Evolutionary conservation across 1,284 basidiomycete genomes (phyloP), one percentile per base, ranked within the genome.

Genomic region (Ceraceosorus bombacis): DNA sequence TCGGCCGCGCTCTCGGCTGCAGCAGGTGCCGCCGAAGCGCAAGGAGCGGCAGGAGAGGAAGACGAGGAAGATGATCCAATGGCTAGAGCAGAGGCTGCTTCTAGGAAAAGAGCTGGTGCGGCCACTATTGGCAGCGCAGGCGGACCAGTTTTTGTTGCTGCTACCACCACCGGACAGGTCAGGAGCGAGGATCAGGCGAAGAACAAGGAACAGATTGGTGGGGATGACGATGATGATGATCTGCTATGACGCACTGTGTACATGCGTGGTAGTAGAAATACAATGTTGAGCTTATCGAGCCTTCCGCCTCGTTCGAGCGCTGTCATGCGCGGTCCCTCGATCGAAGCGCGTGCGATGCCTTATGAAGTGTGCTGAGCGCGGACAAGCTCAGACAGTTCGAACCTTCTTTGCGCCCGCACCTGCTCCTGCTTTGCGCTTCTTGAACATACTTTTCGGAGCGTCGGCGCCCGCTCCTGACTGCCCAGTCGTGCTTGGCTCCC

Each of bases 11-110:
- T 50, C 55, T 55, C 9, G 65, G 55, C 65, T 41, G 59, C 55
- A 41, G 55, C 57, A 50, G 63, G 55, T 17, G 38, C 55, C 38
- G 64, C 74, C 70, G 73, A 67, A 49, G 77, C 72, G 50, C 74
- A 67, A 58, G 72, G 73, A 5, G 77, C 72, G 5, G 76, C 72
- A 36, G 66, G 62, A 1, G 77, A 74, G 4, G 69, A 66, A 10
- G 27, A 27, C 27, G 27, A 27, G 27, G 27, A 27, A 27, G 43
- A 46, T 15, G 43, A 46, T 15, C 43, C 43, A 10, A 46, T 46
- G 43, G 43, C 43, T 10, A 10, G 15, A 15, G 43, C 43, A 10
- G 43, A 46, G 43, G 43, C 43, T 46, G 43, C 43, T 15, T 10
- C 15, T 15, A 27, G 27, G 27, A 27, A 27, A 27, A 27, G 27